phyloP scores from a whole-genome alignment of 495 filamentous ascomycete species.

The Friedmanniomyces simplex region DNA sequence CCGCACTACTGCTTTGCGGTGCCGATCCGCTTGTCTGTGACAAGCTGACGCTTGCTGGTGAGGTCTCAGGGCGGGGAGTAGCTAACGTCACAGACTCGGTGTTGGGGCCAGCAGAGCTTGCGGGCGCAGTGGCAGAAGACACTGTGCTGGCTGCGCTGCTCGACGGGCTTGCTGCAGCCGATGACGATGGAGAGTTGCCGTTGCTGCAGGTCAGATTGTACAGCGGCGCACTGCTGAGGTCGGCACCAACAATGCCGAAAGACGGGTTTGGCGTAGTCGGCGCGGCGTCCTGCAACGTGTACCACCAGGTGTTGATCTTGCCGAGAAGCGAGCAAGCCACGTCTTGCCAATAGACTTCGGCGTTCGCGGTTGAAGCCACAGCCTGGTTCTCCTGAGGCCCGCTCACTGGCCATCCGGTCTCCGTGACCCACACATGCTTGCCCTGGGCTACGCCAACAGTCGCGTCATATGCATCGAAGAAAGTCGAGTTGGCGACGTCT shows the following conservation, averaged over 20 bases:
- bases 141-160: neutral
- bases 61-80: constrained; percentile 6
- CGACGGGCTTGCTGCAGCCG: neutral
- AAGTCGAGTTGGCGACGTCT: constrained; percentile 47
- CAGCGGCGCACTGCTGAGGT: constrained; percentile 33
- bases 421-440: constrained; percentile 79
- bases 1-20: neutral
- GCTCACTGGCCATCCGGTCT: constrained; percentile 69
- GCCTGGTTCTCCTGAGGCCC: constrained; percentile 52
- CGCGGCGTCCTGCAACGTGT: constrained; percentile 57
- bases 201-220: constrained; percentile 27
- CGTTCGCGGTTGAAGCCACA: constrained; percentile 55
- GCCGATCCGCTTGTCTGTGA: neutral
- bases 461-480: constrained; percentile 48
- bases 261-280: constrained; percentile 50
- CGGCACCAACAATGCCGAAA: constrained; percentile 53
- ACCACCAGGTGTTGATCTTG: constrained; percentile 64
- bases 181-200: neutral
- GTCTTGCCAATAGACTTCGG: constrained; percentile 67
- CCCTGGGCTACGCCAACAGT: constrained; percentile 48
- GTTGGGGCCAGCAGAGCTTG: constrained; percentile 5
- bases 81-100: constrained; percentile 1
- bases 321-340: constrained; percentile 66
- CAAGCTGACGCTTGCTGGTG: neutral
- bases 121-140: constrained; percentile 3